These are phyloP conservation scores for Vaccinium macrocarpon DNA, from an alignment of 148 eudicot species.

Conservation along the genomic window DNA sequence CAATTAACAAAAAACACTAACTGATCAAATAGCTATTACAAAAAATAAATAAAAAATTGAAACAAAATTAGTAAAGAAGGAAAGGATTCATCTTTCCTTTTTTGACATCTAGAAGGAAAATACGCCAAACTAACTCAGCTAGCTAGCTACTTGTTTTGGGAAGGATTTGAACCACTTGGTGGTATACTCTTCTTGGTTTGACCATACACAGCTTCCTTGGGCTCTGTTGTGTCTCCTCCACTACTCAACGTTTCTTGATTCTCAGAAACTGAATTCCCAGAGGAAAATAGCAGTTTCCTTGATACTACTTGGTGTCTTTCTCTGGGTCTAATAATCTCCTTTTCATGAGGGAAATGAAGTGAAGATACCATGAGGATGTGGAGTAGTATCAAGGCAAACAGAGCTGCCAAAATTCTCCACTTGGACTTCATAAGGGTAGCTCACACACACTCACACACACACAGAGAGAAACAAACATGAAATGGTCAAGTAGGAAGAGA, in stretches of 20 bases:
- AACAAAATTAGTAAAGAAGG: neutral
- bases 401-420: conserved; percentile 20
- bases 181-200: conserved; percentile 38
- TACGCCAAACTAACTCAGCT: neutral
- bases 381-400: conserved; percentile 18
- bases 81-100: neutral
- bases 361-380: conserved; percentile 22
- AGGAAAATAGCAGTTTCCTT: conserved; percentile 23
- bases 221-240: conserved; percentile 18
- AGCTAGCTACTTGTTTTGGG: conserved; percentile 33
- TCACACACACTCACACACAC: neutral
- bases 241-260: conserved; percentile 5
- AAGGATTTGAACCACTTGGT: conserved; percentile 33
- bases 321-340: neutral
- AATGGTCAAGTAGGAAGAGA: neutral
- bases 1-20: too few species aligned
- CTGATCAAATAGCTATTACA: neutral
- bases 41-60: neutral
- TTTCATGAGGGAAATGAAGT: neutral
- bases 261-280: neutral
- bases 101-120: neutral
- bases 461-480: neutral
- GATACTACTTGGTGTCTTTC: conserved; percentile 1
- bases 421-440: conserved; percentile 15
- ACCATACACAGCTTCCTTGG: conserved; percentile 52